phyloP scores from a whole-genome alignment of 139 green algal species.

The Edaphochlamys debaryana region DNA sequence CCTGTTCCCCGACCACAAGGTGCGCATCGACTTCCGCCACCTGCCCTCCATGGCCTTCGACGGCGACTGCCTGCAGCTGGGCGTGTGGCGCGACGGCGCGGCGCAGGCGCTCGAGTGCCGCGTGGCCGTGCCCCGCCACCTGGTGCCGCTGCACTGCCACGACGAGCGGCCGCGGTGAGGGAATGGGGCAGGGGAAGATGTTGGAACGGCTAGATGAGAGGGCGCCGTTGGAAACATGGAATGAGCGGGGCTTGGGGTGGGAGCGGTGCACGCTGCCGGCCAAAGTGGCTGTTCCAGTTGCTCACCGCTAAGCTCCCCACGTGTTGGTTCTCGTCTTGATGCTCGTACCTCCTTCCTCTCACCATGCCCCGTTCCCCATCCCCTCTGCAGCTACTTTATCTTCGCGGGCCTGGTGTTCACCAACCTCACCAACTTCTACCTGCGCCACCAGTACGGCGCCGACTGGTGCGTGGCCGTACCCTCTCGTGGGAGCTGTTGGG shows the following conservation, averaged over 20 bases:
- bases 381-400: slow-evolving; percentile 52
- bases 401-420: slow-evolving; percentile 87
- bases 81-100: slow-evolving; percentile 73
- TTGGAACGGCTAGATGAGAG: too few relatives aligned
- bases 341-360: too few relatives aligned
- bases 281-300: too few relatives aligned
- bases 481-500: too few relatives aligned
- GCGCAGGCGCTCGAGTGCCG: slow-evolving; percentile 49
- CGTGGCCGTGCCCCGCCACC: slow-evolving; percentile 56
- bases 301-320: too few relatives aligned
- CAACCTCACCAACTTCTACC: slow-evolving; percentile 51
- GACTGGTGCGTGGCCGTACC: slow-evolving; percentile 58
- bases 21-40: slow-evolving; percentile 65
- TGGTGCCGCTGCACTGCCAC: slow-evolving; percentile 69
- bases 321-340: too few relatives aligned
- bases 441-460: slow-evolving; percentile 71
- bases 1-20: slow-evolving; percentile 37
- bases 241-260: too few relatives aligned
- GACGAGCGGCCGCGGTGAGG: slow-evolving; percentile 49
- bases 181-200: too few relatives aligned
- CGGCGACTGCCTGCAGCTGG: slow-evolving; percentile 55
- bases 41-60: slow-evolving; percentile 54
- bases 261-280: too few relatives aligned
- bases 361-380: too few relatives aligned
- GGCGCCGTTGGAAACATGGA: too few relatives aligned